Base-by-base conservation (phyloP, 805 yeast species). In the Wickerhamomyces bisporus region DNA sequence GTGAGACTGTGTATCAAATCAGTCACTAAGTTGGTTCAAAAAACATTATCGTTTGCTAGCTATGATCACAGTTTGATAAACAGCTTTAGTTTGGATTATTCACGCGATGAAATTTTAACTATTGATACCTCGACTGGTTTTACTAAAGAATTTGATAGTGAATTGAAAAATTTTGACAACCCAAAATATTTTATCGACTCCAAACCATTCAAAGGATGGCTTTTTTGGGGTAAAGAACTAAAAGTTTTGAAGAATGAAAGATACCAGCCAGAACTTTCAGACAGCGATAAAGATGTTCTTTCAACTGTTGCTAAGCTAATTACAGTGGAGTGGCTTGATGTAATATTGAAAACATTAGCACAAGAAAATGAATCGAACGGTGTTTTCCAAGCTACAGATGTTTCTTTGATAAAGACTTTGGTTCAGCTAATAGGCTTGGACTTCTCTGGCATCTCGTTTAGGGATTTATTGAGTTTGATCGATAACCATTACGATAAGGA, bases 361-460 rank as follows among this genome's bases (percentile, higher is more conserved):
- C 71, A 81, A 44, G 81, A 86, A 52, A 77, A 86, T 55, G 91
- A 87, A 47, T 66, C 77, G 0, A 76, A 71, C 26, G 77, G 84
- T 16, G 74, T 75, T 2, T 85, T 84, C 50, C 81, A 81, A 42
- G 78, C 79, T 3, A 68, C 73, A 1, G 76, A 81, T 44, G 87
- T 85, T 3, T 69, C 73, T 26, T 66, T 84, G 29, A 67, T 80
- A 20, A 60, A 72, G 1, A 57, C 73, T 1, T 46, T 86, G 3
- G 62, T 79, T 7, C 61, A 66, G 13, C 57, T 86, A 26, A 61
- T 72, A 14, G 61, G 75, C 5, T 65, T 68, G 35, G 75, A 62
- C 13, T 62, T 66, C 9, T 59, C 72, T 4, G 47, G 61, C 3
- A 47, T 84, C 14, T 47, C 64, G 0, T 67, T 77, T 37, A 64